A percentile compares a stretch with the other conserved stretches of the same genome.
phyloP scores from a whole-genome alignment of 2,329 filamentous ascomycete genomes.

The Chaetomiaceae sp. region DNA sequence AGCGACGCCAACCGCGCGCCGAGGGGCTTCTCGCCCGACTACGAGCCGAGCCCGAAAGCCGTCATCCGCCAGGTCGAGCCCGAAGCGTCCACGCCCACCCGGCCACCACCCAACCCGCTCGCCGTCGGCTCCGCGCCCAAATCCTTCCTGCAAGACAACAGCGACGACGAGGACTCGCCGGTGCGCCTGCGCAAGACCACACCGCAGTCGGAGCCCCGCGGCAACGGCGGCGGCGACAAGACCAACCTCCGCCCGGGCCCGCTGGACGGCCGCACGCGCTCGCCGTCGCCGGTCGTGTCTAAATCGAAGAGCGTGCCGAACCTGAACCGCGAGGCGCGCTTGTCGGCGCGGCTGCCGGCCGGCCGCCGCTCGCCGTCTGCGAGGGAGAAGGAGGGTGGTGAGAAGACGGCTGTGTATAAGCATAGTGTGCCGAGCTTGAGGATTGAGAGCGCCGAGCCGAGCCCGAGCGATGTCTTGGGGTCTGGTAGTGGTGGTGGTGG shows the following conservation, averaged over 20 bases:
- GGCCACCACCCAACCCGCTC: slow-evolving; percentile 30
- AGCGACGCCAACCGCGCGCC: slow-evolving; percentile 29
- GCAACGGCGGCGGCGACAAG: too few species aligned
- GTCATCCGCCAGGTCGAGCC: slow-evolving; percentile 59
- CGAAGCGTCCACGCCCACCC: slow-evolving; percentile 7
- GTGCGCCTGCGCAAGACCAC: slow-evolving; percentile 19
- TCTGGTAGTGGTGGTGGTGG: too few species aligned
- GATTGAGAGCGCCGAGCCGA: slow-evolving; percentile 37
- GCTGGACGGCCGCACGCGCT: slow-evolving; percentile 16
- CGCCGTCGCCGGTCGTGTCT: slow-evolving; percentile 22
- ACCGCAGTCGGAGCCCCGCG: slow-evolving; percentile 9
- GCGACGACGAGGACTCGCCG: slow-evolving; percentile 41
- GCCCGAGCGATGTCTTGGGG: slow-evolving; percentile 30
- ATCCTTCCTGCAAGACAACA: slow-evolving; percentile 48
- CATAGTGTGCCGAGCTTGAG: slow-evolving; percentile 37
- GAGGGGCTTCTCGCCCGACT: slow-evolving; percentile 67
- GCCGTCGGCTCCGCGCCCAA: slow-evolving; percentile 30
- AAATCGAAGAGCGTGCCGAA: slow-evolving; percentile 26
- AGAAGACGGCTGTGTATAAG: slow-evolving; percentile 36
- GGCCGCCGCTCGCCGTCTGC: slow-evolving; percentile 22
- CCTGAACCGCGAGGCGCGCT: slow-evolving; percentile 16
- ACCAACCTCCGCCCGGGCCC: slow-evolving; percentile 14
- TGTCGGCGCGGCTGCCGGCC: slow-evolving; percentile 13
- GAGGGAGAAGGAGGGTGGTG: slow-evolving; percentile 37
- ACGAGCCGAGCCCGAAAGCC: slow-evolving; percentile 65